phyloP scores from a whole-genome alignment of 164 flowering plant species.

The Kingdonia uniflora region DNA sequence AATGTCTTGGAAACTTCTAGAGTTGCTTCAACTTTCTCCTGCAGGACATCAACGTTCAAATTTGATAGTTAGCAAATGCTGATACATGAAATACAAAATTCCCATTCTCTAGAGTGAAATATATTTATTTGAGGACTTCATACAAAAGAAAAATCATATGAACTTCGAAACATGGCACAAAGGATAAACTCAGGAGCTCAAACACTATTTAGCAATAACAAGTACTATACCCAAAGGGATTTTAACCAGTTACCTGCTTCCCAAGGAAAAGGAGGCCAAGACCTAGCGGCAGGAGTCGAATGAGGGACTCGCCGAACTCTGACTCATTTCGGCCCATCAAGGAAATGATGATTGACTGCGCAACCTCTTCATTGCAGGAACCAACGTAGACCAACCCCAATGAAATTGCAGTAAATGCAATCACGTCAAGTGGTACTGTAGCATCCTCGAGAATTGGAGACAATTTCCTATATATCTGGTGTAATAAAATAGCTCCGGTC shows the following conservation, averaged over 20 bases:
- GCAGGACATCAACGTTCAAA: conserved; percentile 9
- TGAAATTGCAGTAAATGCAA: conserved; percentile 85
- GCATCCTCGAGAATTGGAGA: conserved; percentile 62
- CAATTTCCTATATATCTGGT: conserved; percentile 51
- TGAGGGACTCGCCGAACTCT: conserved; percentile 76
- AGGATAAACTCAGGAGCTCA: too few relatives aligned
- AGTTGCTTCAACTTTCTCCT: conserved; percentile 95
- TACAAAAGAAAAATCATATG: too few relatives aligned
- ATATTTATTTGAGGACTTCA: too few relatives aligned
- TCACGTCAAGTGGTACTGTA: conserved; percentile 79
- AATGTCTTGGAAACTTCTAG: conserved; percentile 95
- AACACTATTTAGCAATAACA: too few relatives aligned
- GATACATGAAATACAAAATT: too few relatives aligned
- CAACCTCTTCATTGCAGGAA: conserved; percentile 94
- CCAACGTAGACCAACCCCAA: conserved; percentile 85
- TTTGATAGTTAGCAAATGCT: too few relatives aligned
- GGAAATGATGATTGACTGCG: conserved; percentile 86
- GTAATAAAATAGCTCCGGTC: not conserved
- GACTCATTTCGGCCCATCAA: conserved; percentile 85
- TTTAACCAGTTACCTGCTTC: conserved; percentile 57
- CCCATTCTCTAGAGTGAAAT: too few relatives aligned
- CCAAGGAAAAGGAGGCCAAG: conserved; percentile 96
- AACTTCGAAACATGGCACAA: too few relatives aligned
- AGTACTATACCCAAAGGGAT: too few relatives aligned
- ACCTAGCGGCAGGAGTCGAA: conserved; percentile 74